Percentiles rank a stretch among this genome's conserved stretches.
Conservation (phyloP, 257 asterid genomes). For the Lithospermum erythrorhizon region DNA sequence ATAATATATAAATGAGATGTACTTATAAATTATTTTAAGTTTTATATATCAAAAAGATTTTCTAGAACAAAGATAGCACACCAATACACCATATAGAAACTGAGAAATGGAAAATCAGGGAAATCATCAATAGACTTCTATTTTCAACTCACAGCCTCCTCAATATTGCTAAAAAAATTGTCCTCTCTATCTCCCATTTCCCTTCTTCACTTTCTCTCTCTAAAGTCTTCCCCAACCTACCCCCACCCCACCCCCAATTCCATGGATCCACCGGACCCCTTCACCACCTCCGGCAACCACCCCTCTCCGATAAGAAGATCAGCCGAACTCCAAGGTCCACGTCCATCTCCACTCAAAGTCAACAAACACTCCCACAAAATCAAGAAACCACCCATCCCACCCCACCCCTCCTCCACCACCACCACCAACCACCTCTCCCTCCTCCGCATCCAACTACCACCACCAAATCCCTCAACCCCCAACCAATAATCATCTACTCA, state of each 20-base stretch:
- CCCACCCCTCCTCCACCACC: slow-evolving; percentile 28
- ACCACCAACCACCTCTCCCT: background rate
- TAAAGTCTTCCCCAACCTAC: slow-evolving; percentile 2
- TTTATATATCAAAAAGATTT: too few relatives aligned
- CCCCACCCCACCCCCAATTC: slow-evolving; percentile 15
- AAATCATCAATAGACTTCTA: too few relatives aligned
- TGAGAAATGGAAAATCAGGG: too few relatives aligned
- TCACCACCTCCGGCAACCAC: slow-evolving; percentile 32
- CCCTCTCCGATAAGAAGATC: slow-evolving; percentile 46
- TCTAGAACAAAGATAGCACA: too few relatives aligned
- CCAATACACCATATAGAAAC: too few relatives aligned
- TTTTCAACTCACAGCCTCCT: too few relatives aligned
- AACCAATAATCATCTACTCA: slow-evolving; percentile 81
- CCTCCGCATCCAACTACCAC: background rate
- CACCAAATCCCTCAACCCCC: slow-evolving; percentile 23
- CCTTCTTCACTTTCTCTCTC: slow-evolving; percentile 3
- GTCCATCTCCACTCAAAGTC: slow-evolving; percentile 80
- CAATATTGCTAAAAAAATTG: too few relatives aligned
- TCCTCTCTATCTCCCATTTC: background rate
- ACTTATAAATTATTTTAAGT: too few relatives aligned
- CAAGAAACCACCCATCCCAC: slow-evolving; percentile 74
- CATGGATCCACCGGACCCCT: slow-evolving; percentile 44
- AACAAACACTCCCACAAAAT: slow-evolving; percentile 82
- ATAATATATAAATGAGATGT: too few relatives aligned
- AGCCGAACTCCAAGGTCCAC: slow-evolving; percentile 74